A percentile compares a stretch with the other conserved stretches of the same genome.
Conservation (phyloP, 768 basidiomycete genomes). For the Aureoboletus auriporus region DNA sequence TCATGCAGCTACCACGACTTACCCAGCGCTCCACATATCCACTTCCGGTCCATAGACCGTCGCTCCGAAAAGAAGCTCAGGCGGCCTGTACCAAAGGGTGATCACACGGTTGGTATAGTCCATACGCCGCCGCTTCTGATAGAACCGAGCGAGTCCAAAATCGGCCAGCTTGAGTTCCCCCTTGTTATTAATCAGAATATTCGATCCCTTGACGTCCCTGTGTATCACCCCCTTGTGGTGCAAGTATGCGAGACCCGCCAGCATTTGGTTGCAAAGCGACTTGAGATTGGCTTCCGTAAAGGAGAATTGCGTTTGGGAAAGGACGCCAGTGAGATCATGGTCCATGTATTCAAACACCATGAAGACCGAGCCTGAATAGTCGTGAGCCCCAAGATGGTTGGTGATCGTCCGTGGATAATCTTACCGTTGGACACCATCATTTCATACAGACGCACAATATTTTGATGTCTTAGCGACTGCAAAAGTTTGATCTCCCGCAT, state of each 20-base stretch:
- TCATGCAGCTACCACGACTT: conserved; percentile 6
- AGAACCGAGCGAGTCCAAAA: conserved; percentile 96
- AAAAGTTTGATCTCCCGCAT: conserved; percentile 98
- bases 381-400: conserved; percentile 4
- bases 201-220: conserved; percentile 98
- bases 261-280: conserved; percentile 94
- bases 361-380: conserved; percentile 76
- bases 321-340: conserved; percentile 92
- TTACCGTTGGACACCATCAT: conserved; percentile 99
- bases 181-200: conserved; percentile 87
- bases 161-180: conserved; percentile 96
- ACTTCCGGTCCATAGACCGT: conserved; percentile 97
- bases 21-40: conserved; percentile 99
- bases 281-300: conserved; percentile 90
- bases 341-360: conserved; percentile 99
- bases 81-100: conserved; percentile 97
- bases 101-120: conserved; percentile 99
- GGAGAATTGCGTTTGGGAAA: conserved; percentile 84
- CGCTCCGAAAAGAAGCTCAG: conserved; percentile 91
- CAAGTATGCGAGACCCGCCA: conserved; percentile 89
- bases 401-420: conserved; percentile 11
- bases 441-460: conserved; percentile 86
- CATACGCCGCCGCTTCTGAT: conserved; percentile 81
- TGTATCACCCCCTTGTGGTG: conserved; percentile 96
- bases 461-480: conserved; percentile 85